A percentile compares a stretch with the other conserved stretches of the same genome.
These are phyloP conservation scores for Fusarium foetens DNA, from an alignment of 2,329 filamentous ascomycete species.

Conservation along the genomic window DNA sequence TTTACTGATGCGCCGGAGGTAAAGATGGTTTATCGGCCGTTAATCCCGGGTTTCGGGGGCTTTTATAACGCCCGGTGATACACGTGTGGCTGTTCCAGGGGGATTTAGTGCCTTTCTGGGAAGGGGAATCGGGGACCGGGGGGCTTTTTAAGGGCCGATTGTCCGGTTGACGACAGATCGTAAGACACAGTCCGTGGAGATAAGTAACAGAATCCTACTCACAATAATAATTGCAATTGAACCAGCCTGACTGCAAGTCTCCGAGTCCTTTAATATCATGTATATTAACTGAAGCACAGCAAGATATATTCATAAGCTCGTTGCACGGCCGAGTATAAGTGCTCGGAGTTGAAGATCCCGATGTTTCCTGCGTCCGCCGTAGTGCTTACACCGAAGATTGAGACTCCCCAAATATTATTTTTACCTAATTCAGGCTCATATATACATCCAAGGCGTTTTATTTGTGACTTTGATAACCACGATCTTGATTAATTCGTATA, in stretches of 20 bases:
- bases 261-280: fast-evolving
- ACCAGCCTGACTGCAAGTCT: fast-evolving
- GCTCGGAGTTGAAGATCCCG: background rate
- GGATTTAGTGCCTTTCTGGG: background rate
- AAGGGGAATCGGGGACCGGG: background rate
- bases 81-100: background rate
- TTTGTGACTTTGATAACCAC: fast-evolving
- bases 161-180: background rate
- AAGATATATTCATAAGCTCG: background rate
- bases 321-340: too few species aligned
- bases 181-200: background rate
- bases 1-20: constrained; percentile 12
- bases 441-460: fast-evolving
- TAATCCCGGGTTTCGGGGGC: constrained; percentile 33
- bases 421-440: too few species aligned
- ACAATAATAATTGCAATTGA: background rate
- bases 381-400: background rate
- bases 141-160: background rate
- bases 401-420: too few species aligned
- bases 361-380: background rate
- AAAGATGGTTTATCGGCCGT: constrained; percentile 5
- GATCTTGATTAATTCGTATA: background rate
- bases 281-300: fast-evolving
- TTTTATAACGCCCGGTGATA: constrained; percentile 14
- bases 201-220: background rate